These are phyloP conservation scores for Euphorbia pulcherrima DNA, from an alignment of 345 rosid species.

Conservation along the genomic window DNA sequence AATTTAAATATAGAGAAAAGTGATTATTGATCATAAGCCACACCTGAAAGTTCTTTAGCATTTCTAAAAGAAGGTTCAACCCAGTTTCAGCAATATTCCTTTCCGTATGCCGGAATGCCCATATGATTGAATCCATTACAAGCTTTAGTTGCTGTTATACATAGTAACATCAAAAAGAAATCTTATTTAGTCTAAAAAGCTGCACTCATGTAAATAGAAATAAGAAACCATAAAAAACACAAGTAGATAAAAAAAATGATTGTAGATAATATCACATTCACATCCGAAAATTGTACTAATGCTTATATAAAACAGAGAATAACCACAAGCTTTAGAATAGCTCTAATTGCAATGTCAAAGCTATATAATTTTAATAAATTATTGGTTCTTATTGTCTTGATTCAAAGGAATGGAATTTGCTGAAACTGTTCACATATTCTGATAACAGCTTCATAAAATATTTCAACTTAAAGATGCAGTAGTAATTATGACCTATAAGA, in stretches of 20 bases:
- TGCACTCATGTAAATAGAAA: background rate
- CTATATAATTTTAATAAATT: background rate
- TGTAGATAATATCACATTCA: background rate
- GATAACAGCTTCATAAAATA: background rate
- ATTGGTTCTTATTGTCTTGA: background rate
- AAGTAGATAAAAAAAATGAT: background rate
- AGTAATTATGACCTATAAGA: background rate
- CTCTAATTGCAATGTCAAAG: background rate
- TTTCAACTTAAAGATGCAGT: background rate
- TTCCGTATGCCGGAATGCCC: slow-evolving; percentile 99
- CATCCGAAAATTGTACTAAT: background rate
- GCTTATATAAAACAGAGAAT: background rate
- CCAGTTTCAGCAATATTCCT: slow-evolving; percentile 99
- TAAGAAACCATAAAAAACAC: background rate
- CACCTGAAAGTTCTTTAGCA: slow-evolving; percentile 94
- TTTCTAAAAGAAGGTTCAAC: slow-evolving; percentile 80
- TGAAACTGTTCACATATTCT: background rate
- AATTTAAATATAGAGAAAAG: background rate
- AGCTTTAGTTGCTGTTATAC: slow-evolving; percentile 79
- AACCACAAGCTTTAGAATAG: background rate
- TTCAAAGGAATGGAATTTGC: background rate
- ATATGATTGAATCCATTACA: slow-evolving; percentile 96
- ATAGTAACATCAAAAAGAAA: background rate
- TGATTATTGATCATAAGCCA: background rate
- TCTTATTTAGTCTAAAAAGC: too few relatives aligned